Conservation (phyloP, 2,329 filamentous ascomycete genomes). For the Neonectria punicea region DNA sequence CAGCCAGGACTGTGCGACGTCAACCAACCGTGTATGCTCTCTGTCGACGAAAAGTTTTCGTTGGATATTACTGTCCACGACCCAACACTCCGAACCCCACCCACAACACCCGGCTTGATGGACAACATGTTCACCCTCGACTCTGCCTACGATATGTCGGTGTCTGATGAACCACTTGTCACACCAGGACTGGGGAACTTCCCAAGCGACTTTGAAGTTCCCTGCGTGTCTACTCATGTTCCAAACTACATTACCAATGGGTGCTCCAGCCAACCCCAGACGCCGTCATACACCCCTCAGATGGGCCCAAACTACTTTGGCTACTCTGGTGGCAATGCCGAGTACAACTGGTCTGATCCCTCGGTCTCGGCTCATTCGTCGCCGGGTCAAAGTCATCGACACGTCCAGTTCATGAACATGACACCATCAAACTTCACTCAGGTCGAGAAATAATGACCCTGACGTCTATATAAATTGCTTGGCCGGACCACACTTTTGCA, state of each 20-base stretch:
- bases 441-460: slow-evolving; percentile 30
- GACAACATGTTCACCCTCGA: slow-evolving; percentile 54
- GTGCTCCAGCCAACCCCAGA: slow-evolving; percentile 58
- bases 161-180: slow-evolving; percentile 60
- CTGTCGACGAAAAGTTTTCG: slow-evolving; percentile 45
- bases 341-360: slow-evolving; percentile 64
- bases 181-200: slow-evolving; percentile 59
- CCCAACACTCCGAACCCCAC: slow-evolving; percentile 62
- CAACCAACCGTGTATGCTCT: slow-evolving; percentile 48
- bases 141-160: slow-evolving; percentile 51
- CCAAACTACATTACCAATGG: slow-evolving; percentile 57
- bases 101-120: slow-evolving; percentile 62
- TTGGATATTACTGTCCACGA: slow-evolving; percentile 50
- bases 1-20: slow-evolving; percentile 53
- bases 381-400: slow-evolving; percentile 44
- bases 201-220: slow-evolving; percentile 59
- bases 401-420: slow-evolving; percentile 51
- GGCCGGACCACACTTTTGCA: slow-evolving; percentile 23
- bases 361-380: slow-evolving; percentile 50
- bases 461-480: slow-evolving; percentile 7
- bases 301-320: slow-evolving; percentile 56
- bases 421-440: slow-evolving; percentile 45
- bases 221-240: slow-evolving; percentile 51
- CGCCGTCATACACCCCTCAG: slow-evolving; percentile 57
- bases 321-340: slow-evolving; percentile 52